These are phyloP conservation scores for Globisporangium camurandrum DNA, from an alignment of 352 stramenopile species.

Conservation along the genomic window DNA sequence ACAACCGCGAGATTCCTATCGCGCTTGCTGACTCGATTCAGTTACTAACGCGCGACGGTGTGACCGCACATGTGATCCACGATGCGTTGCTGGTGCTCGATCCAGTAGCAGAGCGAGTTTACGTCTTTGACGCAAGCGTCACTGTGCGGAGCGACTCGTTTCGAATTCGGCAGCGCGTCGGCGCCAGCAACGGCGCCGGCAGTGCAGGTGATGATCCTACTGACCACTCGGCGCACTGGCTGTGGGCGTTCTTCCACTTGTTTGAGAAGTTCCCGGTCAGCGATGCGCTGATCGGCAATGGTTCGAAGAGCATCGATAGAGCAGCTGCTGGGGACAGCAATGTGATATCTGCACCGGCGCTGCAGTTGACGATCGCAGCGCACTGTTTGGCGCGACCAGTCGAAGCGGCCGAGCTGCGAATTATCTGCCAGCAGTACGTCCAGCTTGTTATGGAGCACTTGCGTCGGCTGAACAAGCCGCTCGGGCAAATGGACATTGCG, in stretches of 20 bases:
- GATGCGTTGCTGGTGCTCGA: slow-evolving; percentile 26
- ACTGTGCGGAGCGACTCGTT: slow-evolving; percentile 46
- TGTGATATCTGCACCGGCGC: not conserved
- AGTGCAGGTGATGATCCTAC: not conserved
- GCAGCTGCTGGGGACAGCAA: not conserved
- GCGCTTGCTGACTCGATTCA: not conserved
- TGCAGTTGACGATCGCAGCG: slow-evolving; percentile 18
- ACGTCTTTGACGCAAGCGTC: slow-evolving; percentile 14
- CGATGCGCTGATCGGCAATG: slow-evolving; percentile 4
- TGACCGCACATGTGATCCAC: slow-evolving; percentile 16
- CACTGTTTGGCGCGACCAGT: slow-evolving; percentile 2
- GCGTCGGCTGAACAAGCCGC: slow-evolving; percentile 48
- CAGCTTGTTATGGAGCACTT: slow-evolving; percentile 38
- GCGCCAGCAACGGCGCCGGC: not conserved
- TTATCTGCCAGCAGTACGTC: slow-evolving; percentile 16
- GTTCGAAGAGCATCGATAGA: not conserved
- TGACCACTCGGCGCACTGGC: slow-evolving; percentile 10
- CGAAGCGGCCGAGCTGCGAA: not conserved
- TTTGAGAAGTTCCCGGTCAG: slow-evolving; percentile 52
- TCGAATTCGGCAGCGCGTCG: slow-evolving; percentile 24
- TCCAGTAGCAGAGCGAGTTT: slow-evolving; percentile 5
- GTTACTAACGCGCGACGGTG: slow-evolving; percentile 6
- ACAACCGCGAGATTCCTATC: slow-evolving; percentile 24
- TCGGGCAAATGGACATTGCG: slow-evolving; percentile 27
- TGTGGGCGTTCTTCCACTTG: slow-evolving; percentile 30